Evolutionary conservation across 2,329 filamentous ascomycete species (phyloP).

Genomic region (Venturia pyrina): DNA sequence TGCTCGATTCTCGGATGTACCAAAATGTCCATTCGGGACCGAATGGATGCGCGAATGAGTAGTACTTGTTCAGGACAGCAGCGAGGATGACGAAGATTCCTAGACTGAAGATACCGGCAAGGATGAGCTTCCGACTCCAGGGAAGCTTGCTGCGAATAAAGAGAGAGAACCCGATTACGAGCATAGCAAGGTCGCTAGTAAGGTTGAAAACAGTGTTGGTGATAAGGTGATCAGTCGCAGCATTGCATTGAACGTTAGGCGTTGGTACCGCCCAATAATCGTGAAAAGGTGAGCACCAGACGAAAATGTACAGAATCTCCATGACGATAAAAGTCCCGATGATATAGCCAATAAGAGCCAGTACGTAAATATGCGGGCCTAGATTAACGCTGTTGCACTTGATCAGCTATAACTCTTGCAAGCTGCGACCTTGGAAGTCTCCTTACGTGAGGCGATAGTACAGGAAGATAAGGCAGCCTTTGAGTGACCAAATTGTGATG

Average conservation of each 20-base stretch:
- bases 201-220: slow-evolving; percentile 34
- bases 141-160: slow-evolving; percentile 34
- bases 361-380: slow-evolving; percentile 30
- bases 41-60: slow-evolving; percentile 48
- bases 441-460: slow-evolving; percentile 40
- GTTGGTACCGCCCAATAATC: slow-evolving; percentile 44
- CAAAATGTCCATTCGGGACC: slow-evolving; percentile 48
- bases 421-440: slow-evolving; percentile 16
- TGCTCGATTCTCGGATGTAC: slow-evolving; percentile 47
- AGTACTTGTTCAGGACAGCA: slow-evolving; percentile 51
- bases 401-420: slow-evolving; percentile 16
- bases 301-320: slow-evolving; percentile 41
- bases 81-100: slow-evolving; percentile 43
- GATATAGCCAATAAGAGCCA: slow-evolving; percentile 36
- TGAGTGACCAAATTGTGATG: slow-evolving; percentile 41
- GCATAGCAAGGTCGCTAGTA: slow-evolving; percentile 35
- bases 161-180: slow-evolving; percentile 35
- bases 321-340: slow-evolving; percentile 36
- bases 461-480: slow-evolving; percentile 44
- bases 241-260: slow-evolving; percentile 30
- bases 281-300: slow-evolving; percentile 44
- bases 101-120: slow-evolving; percentile 46
- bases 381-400: slow-evolving; percentile 17
- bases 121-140: slow-evolving; percentile 40
- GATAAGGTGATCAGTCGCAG: slow-evolving; percentile 31